Base-by-base conservation (phyloP, 352 stramenopile genomes). In the Phytophthora melonis region DNA sequence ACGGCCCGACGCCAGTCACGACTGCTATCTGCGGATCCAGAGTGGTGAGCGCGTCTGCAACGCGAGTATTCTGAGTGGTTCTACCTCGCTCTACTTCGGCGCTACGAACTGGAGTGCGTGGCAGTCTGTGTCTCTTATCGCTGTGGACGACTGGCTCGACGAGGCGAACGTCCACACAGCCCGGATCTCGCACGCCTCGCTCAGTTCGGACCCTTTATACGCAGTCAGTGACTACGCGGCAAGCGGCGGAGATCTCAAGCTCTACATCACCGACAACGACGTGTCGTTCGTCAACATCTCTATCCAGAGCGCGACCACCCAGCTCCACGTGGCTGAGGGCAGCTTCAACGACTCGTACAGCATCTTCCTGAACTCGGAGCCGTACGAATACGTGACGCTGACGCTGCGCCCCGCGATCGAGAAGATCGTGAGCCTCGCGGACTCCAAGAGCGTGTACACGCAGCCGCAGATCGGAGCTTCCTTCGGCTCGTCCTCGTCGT, bases 311-410 rank as follows among this genome's bases (percentile, higher is more conserved):
- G 21, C 66, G 16, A 69, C 60, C 3, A 71, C 74, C 3, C 63
- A 87, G 30, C 71, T 95, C 0, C 81, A 92, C 21, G 86, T 93
- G 9, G 83, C 86, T 1, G 86, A 95, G 63, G 88, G 85, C 3
- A 88, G 88, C 14, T 95, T 95, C 53, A 93, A 93, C 47, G 86
- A 92, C 69, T 91, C 86, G n/a, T 93, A 93, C 58, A 65, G 65
- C 3, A 64, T 93, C 21, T 75, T 77, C 0, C 68, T 95, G 1
- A 83, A 84, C 16, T 85, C 86, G 0, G 88, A 93, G 63, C 88
- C 88, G 11, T 93, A 88, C 41, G 72, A 90, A 60, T 77, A 90
- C 47, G 88, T 93, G 25, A 74, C 72, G 1, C 23, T 95, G 4
- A 77, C 70, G 0, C 56, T 93, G 13, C 63, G 47, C 0, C 82